Base-by-base conservation (phyloP, 352 stramenopile genomes). In the Stramenopiles sp. region DNA sequence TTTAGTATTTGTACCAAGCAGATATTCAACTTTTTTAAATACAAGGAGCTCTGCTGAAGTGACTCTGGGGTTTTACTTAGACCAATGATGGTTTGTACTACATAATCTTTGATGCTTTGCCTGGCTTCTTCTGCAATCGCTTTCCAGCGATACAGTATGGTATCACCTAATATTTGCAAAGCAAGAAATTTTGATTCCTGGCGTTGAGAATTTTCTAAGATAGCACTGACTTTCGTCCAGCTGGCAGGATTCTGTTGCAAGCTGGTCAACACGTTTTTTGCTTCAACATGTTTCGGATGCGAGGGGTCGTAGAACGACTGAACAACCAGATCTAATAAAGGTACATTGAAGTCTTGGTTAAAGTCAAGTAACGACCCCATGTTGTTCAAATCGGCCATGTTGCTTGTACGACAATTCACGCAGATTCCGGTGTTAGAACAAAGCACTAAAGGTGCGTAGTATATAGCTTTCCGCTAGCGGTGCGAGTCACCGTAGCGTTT, bases 281-380 rank as follows among this genome's bases (percentile, higher is more conserved):
- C 93, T 80, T 93, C 88, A 90, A 85, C 82, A 84, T 92, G 89
- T 86, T 98, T 92, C 8, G 95, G 95, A 80, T 95, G 93, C 82
- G 91, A 92, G 29, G 95, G 92, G 88, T 97, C 91, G 86, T 98
- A 98, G 83, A 97, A 95, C 81, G 93, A 95, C 29, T 87, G 84
- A n/a, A 99, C 90, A 29, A 99, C 92, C 85, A 98, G 88, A 84
- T 99, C 96, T 76, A 99, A 88, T 75, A 97, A 86, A 30, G 88
- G 84, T 32, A 98, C 92, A 82, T 99, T 94, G 83, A 99, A 98
- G 44, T 92, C 91, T 86, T 96, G 89, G 81, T 89, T 95, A 67
- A 97, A 96, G 87, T 97, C 92, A 83, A 97, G 83, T 83, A 97
- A 86, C 86, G n/a, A n/a, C n/a, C n/a, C n/a, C n/a, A n/a, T n/a